Percentiles rank a stretch among this genome's conserved stretches.
Conservation (phyloP, 129 eudicot genomes). For the Logfia minima region DNA sequence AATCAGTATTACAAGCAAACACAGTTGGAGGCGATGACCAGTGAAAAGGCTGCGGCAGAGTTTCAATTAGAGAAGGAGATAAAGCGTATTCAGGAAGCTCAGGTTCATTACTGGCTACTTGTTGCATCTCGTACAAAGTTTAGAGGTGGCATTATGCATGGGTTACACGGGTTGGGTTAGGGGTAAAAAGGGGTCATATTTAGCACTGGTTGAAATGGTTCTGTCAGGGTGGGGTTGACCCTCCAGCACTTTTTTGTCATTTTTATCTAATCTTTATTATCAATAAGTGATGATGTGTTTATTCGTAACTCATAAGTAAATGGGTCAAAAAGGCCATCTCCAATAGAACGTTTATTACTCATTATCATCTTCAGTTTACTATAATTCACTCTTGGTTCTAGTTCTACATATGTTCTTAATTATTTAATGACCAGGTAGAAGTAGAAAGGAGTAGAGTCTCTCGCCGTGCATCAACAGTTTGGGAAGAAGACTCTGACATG, state of each 20-base stretch:
- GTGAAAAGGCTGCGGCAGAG: conserved; percentile 94
- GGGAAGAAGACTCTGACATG: conserved; percentile 98
- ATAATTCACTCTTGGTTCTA: conserved; percentile 13
- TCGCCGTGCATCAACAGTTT: conserved; percentile 78
- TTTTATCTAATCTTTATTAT: neutral
- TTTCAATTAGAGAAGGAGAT: conserved; percentile 96
- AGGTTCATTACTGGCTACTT: conserved; percentile 49
- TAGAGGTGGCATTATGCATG: neutral
- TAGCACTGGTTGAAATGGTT: conserved; percentile 1
- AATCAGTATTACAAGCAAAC: conserved; percentile 97
- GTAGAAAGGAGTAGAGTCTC: conserved; percentile 80
- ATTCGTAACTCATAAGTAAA: neutral
- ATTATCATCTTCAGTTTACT: neutral
- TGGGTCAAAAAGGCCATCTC: neutral
- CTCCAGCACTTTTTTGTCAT: neutral
- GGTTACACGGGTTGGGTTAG: neutral
- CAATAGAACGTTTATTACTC: neutral
- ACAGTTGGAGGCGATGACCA: conserved; percentile 91
- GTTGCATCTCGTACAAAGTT: neutral
- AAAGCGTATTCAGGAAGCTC: conserved; percentile 80
- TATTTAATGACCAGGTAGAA: conserved; percentile 61
- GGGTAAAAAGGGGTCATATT: neutral
- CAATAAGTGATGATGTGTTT: neutral
- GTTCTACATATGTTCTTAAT: conserved; percentile 16
- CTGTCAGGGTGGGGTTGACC: conserved; percentile 1